These are phyloP conservation scores for Metschnikowia arizonensis DNA, from an alignment of 805 yeast genomes.

Conservation along the genomic window DNA sequence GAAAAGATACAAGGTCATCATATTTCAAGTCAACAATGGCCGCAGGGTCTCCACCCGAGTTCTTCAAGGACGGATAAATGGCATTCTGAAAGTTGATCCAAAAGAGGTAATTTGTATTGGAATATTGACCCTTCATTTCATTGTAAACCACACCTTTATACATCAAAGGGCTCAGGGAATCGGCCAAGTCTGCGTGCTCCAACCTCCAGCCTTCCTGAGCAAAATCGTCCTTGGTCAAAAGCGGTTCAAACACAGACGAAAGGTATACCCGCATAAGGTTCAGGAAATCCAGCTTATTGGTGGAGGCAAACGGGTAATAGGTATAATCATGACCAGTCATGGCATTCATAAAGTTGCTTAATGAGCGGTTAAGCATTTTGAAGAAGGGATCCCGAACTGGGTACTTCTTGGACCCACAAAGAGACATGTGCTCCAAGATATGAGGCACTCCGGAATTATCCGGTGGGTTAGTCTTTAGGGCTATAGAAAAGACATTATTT, in stretches of 20 bases:
- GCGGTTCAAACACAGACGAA: slow-evolving; percentile 81
- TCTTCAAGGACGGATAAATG: slow-evolving; percentile 78
- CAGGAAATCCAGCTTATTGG: slow-evolving; percentile 73
- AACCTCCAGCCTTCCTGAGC: slow-evolving; percentile 97
- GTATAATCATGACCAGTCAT: slow-evolving; percentile 98
- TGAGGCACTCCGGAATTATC: slow-evolving; percentile 95
- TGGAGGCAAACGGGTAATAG: slow-evolving; percentile 93
- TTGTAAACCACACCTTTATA: slow-evolving; percentile 97
- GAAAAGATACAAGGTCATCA: slow-evolving; percentile 75
- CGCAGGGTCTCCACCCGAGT: slow-evolving; percentile 92
- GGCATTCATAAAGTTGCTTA: slow-evolving; percentile 96
- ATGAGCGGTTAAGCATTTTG: slow-evolving; percentile 92
- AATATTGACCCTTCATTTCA: slow-evolving; percentile 97
- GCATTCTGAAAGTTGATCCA: slow-evolving; percentile 82
- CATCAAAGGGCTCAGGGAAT: slow-evolving; percentile 54
- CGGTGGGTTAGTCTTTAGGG: slow-evolving; percentile 93
- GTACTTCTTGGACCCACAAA: slow-evolving; percentile 87
- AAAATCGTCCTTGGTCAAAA: slow-evolving; percentile 75
- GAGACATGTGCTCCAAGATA: slow-evolving; percentile 90
- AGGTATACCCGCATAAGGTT: slow-evolving; percentile 85
- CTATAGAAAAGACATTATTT: slow-evolving; percentile 85
- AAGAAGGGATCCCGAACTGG: slow-evolving; percentile 97
- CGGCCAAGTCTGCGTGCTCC: slow-evolving; percentile 62
- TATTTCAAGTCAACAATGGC: slow-evolving; percentile 70
- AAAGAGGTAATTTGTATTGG: slow-evolving; percentile 79